These are phyloP conservation scores for Claviceps citrina DNA, from an alignment of 2,329 filamentous ascomycete species.

Conservation along the genomic window DNA sequence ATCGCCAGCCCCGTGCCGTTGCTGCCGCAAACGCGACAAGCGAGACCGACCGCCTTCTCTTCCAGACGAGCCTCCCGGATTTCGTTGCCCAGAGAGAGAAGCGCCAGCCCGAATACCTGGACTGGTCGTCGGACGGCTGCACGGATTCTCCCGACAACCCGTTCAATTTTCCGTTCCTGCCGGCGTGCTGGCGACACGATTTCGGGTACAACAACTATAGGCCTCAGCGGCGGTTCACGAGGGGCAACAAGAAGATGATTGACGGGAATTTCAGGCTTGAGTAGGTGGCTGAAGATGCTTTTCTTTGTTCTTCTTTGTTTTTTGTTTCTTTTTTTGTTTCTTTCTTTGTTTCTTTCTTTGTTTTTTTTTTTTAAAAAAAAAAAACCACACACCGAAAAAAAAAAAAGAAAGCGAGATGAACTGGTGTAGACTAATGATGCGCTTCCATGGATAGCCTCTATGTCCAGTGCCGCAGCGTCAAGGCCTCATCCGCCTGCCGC, in stretches of 20 bases:
- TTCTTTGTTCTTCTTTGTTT: too few relatives aligned
- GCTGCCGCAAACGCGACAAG: too few relatives aligned
- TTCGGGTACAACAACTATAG: slow-evolving; percentile 40
- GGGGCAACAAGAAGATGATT: slow-evolving; percentile 20
- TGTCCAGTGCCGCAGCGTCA: background rate
- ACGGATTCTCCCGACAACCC: slow-evolving; percentile 27
- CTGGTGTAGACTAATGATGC: too few relatives aligned
- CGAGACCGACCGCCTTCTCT: background rate
- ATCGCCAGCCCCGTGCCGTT: too few relatives aligned
- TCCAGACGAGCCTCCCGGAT: background rate
- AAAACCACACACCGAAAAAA: too few relatives aligned
- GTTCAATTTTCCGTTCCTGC: slow-evolving; percentile 26
- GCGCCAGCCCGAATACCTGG: slow-evolving; percentile 9
- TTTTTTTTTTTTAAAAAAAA: too few relatives aligned
- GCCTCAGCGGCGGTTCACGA: slow-evolving; percentile 22
- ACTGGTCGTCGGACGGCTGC: slow-evolving; percentile 29
- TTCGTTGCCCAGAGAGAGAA: too few relatives aligned
- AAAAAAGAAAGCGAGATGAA: background rate
- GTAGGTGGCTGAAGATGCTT: too few relatives aligned
- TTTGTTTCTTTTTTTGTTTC: too few relatives aligned
- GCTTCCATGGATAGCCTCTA: too few relatives aligned
- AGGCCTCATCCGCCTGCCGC: background rate
- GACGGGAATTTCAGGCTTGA: slow-evolving; percentile 34
- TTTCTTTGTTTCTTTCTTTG: too few relatives aligned
- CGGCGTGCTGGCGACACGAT: slow-evolving; percentile 37